phyloP scores from a whole-genome alignment of 139 green algal genomes.

The Diplosphaera chodatii region DNA sequence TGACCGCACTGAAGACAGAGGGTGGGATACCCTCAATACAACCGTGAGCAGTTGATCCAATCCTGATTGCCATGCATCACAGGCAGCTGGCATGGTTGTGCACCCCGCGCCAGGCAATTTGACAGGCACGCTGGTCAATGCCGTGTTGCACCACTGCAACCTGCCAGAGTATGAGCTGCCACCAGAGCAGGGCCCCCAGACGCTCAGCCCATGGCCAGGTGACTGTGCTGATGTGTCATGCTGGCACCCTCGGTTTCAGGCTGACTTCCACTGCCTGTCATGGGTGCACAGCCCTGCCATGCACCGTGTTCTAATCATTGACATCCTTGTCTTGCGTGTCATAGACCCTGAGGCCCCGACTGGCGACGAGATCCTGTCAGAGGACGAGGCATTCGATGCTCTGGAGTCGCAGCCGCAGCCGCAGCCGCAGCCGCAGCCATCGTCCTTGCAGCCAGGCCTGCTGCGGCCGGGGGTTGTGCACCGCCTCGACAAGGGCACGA shows the following conservation, averaged over 20 bases:
- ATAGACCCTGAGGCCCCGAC: neutral
- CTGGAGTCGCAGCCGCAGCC: neutral
- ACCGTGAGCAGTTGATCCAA: too few relatives aligned
- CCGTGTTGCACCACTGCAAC: conserved; percentile 83
- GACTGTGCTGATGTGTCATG: too few relatives aligned
- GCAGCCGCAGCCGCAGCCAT: neutral
- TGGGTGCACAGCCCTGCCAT: too few relatives aligned
- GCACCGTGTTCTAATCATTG: too few relatives aligned
- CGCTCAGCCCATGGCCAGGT: neutral
- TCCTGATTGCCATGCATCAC: neutral
- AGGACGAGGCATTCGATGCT: conserved; percentile 10
- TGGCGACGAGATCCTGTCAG: neutral
- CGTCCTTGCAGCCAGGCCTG: conserved; percentile 2
- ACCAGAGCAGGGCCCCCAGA: neutral
- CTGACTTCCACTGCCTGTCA: too few relatives aligned
- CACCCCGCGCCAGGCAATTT: conserved; percentile 74
- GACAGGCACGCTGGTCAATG: conserved; percentile 94
- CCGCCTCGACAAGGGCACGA: conserved; percentile 90
- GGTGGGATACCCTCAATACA: too few relatives aligned
- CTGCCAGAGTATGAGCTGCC: conserved; percentile 33
- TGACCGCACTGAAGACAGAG: too few relatives aligned
- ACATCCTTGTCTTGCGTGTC: too few relatives aligned
- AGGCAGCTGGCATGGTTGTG: conserved; percentile 80
- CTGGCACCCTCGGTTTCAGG: too few relatives aligned
- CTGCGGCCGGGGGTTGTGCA: conserved; percentile 96